Base-by-base conservation (phyloP, 2,329 filamentous ascomycete species). In the Xylariomycetidae sp. region DNA sequence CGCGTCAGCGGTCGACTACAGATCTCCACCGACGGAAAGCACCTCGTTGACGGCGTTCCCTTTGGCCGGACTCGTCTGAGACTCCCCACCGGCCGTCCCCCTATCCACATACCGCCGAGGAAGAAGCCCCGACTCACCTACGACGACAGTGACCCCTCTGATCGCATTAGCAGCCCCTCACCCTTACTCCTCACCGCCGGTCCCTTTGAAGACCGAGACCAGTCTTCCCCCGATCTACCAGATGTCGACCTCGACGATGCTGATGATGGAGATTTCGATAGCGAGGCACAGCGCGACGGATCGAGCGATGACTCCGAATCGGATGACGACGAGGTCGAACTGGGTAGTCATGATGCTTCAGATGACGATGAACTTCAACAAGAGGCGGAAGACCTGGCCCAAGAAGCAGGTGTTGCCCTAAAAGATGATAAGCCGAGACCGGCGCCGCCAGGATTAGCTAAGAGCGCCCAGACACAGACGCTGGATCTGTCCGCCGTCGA, bases 31-130 rank as follows among this genome's bases (percentile, higher is more conserved):
- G 84, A 87, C 56, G 89, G 90, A 4, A 82, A 72, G 45, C 88
- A 89, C 54, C 69, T 96, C 5, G 72, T 92, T 9, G 90, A 97
- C 55, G 89, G 90, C 4, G 69, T 95, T 14, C 76, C 88, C 0
- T 95, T 90, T 56, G 89, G 90, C 3, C 75, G 82, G 39, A 80
- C 83, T 1, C 79, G 79, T 51, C 63, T 90, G 7, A 75, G 74
- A 48, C 51, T 63, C 2, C 68, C 73, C 1, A 67, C 69, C 6
- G 70, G 70, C 37, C 74, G 88, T 29, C 88, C 88, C 1, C 56
- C 72, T 1, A 65, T 94, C 25, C 64, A 70, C 10, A 85, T 94
- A 12, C 85, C 85, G 1, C 81, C 88, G 1, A 72, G 81, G 41
- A 94, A 92, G 56, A 74, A 75, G 48, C 72, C 70, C 22, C 69